These are phyloP conservation scores for Picea abies DNA, from an alignment of 83 land plant species.

Conservation along the genomic window DNA sequence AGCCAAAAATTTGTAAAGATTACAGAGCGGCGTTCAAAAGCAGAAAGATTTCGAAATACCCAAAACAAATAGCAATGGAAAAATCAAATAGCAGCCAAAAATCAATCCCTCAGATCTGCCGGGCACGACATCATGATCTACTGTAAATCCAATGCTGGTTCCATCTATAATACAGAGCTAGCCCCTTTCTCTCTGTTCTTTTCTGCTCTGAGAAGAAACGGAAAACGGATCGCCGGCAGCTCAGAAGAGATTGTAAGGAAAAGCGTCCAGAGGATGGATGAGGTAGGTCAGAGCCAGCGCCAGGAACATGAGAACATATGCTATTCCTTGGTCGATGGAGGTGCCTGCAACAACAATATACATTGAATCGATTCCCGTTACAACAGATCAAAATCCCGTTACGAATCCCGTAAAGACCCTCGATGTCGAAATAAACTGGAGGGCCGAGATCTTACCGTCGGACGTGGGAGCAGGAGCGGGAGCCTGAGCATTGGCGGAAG, in stretches of 20 bases:
- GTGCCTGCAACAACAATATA: slow-evolving; percentile 33
- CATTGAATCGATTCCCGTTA: not conserved
- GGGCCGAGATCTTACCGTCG: not conserved
- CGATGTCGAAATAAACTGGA: not conserved
- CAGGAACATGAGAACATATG: slow-evolving; percentile 64
- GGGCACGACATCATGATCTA: no score
- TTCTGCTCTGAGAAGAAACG: no score
- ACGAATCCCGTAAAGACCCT: not conserved
- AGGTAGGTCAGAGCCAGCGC: slow-evolving; percentile 73
- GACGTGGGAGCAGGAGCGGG: slow-evolving; percentile 16
- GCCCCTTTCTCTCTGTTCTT: no score
- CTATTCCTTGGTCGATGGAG: slow-evolving; percentile 64
- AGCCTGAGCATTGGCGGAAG: not conserved
- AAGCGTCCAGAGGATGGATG: slow-evolving; percentile 64
- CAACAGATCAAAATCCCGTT: not conserved
- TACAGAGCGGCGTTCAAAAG: no score
- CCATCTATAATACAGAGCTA: no score
- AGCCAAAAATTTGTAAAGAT: no score
- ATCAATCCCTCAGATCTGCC: no score
- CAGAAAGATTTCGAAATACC: no score
- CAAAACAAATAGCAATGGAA: no score
- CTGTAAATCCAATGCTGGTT: no score
- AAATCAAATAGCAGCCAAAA: no score
- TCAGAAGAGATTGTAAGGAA: slow-evolving; percentile 50
- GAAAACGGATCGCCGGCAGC: no score